These are phyloP conservation scores for Lachnellula arida DNA, from an alignment of 2,329 filamentous ascomycete genomes.

Conservation along the genomic window DNA sequence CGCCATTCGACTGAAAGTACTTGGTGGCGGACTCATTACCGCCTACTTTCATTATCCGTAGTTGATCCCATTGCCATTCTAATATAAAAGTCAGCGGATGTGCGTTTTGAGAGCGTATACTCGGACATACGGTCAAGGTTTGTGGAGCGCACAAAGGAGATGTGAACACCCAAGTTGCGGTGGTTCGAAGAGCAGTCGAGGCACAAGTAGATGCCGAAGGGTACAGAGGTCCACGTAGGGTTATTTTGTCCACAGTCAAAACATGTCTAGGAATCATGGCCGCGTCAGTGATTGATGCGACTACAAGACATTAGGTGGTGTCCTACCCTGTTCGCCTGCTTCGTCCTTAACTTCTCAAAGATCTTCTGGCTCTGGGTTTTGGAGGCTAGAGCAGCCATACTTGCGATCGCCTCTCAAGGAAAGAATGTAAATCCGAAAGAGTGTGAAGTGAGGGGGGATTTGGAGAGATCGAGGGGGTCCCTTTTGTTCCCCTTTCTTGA, in stretches of 20 bases:
- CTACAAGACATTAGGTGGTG: slow-evolving; percentile 22
- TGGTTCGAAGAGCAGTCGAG: slow-evolving; percentile 97
- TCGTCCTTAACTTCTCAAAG: slow-evolving; percentile 94
- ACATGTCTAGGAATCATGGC: slow-evolving; percentile 62
- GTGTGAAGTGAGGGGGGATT: background rate
- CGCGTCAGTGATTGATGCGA: slow-evolving; percentile 14
- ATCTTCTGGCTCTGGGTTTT: slow-evolving; percentile 96
- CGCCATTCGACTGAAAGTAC: slow-evolving; percentile 96
- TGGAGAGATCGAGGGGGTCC: background rate
- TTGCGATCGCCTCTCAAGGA: slow-evolving; percentile 30
- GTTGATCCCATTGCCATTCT: slow-evolving; percentile 99
- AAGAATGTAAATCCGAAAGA: background rate
- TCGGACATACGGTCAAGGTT: slow-evolving; percentile 87
- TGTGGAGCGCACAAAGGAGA: slow-evolving; percentile 97
- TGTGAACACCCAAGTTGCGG: slow-evolving; percentile 95
- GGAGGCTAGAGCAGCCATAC: slow-evolving; percentile 64
- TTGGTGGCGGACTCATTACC: slow-evolving; percentile 98
- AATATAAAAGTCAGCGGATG: slow-evolving; percentile 23
- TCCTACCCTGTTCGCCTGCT: slow-evolving; percentile 86
- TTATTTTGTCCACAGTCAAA: slow-evolving; percentile 98
- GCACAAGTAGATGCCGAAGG: slow-evolving; percentile 95
- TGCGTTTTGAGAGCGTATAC: slow-evolving; percentile 1
- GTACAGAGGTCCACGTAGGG: slow-evolving; percentile 96
- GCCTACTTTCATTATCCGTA: slow-evolving; percentile 95
- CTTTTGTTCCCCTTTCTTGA: slow-evolving; percentile 15